phyloP scores from a whole-genome alignment of 192 early-diverging fungal genomes.

The Backusella psychrophila region DNA sequence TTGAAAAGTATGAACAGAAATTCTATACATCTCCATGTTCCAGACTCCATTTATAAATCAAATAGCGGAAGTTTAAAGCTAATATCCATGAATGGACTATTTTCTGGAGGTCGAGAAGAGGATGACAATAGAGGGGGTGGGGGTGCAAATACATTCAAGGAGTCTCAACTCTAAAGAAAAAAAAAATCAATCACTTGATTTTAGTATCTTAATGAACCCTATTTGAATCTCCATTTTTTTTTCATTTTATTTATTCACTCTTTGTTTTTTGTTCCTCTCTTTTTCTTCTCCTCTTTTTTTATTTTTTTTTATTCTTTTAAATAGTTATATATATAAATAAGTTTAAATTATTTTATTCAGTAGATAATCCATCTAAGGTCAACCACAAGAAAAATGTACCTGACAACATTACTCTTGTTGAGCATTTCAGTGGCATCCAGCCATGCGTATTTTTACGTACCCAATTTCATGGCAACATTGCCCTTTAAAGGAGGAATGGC shows the following conservation, averaged over 20 bases:
- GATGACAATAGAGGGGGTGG: not conserved
- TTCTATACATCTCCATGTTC: not conserved
- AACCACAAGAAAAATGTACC: not conserved
- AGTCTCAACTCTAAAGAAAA: not conserved
- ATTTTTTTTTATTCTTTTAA: conserved; percentile 2
- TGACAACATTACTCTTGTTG: not conserved
- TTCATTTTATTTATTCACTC: not conserved
- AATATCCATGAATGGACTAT: not conserved
- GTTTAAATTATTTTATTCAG: not conserved
- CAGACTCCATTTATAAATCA: not conserved
- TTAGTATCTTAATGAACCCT: not conserved
- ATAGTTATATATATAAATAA: not conserved
- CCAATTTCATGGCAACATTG: conserved; percentile 9
- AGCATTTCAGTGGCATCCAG: not conserved
- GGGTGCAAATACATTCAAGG: not conserved
- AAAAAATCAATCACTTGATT: conserved; percentile 8
- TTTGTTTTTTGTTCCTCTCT: not conserved
- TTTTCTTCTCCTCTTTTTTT: not conserved
- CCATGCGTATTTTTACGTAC: conserved; percentile 13
- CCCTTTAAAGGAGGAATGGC: conserved; percentile 16
- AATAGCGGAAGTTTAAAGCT: not conserved
- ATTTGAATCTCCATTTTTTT: conserved; percentile 7
- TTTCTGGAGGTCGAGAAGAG: not conserved
- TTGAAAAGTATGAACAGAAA: not conserved
- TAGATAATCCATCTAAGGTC: not conserved